These are phyloP conservation scores for Candida railenensis DNA, from an alignment of 805 yeast genomes.

Conservation along the genomic window DNA sequence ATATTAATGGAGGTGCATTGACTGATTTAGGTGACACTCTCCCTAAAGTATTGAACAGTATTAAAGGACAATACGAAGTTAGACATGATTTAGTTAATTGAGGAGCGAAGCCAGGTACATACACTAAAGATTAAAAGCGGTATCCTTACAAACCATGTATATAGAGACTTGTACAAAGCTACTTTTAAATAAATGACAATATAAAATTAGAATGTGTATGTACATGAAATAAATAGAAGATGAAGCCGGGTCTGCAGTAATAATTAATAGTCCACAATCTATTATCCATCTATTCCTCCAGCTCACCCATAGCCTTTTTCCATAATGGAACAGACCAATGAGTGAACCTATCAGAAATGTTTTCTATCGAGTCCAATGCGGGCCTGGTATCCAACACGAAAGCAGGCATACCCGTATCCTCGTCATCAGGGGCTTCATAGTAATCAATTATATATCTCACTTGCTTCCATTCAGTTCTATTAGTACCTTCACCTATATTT, in stretches of 20 bases:
- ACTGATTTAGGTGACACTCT: constrained; percentile 36
- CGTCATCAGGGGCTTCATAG: constrained; percentile 93
- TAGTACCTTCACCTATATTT: constrained; percentile 34
- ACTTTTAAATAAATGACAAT: neutral
- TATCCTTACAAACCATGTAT: too few relatives aligned
- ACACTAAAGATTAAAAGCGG: neutral
- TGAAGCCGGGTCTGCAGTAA: neutral
- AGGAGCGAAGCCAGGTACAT: neutral
- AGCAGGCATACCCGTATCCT: constrained; percentile 81
- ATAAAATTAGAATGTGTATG: neutral
- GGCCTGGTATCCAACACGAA: constrained; percentile 95
- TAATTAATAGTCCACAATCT: neutral
- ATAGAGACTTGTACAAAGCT: neutral
- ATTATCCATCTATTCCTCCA: constrained; percentile 13
- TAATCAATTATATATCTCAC: constrained; percentile 95
- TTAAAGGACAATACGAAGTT: constrained; percentile 9
- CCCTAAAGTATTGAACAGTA: constrained; percentile 31
- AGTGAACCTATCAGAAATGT: constrained; percentile 64
- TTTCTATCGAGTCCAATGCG: constrained; percentile 70
- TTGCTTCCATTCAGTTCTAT: constrained; percentile 53
- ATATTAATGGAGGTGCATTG: constrained; percentile 29
- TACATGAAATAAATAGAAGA: constrained; percentile 3
- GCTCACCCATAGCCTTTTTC: constrained; percentile 68
- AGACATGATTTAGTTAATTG: neutral
- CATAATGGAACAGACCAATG: constrained; percentile 69